These are phyloP conservation scores for Tolypocladium pustulatum DNA, from an alignment of 2,329 filamentous ascomycete species.

Conservation along the genomic window DNA sequence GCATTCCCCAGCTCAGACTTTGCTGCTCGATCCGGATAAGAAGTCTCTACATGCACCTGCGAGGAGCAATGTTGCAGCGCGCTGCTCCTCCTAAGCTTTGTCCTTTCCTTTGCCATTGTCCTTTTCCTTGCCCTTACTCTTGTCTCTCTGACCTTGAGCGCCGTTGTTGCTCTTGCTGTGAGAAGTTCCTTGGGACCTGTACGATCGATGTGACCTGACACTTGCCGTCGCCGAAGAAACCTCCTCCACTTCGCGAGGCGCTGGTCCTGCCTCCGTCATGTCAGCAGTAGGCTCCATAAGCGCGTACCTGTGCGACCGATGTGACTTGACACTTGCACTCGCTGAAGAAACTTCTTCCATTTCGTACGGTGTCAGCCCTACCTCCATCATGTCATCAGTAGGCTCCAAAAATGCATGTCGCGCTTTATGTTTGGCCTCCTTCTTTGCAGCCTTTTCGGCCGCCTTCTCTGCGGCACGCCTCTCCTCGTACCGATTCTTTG, in stretches of 20 bases:
- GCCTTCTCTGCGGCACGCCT: not conserved
- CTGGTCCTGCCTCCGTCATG: not conserved
- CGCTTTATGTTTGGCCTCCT: not conserved
- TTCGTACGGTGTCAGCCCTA: not conserved
- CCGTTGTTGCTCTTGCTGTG: not conserved
- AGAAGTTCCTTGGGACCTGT: not conserved
- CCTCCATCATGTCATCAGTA: not conserved
- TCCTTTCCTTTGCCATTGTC: not conserved
- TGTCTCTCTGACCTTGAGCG: not conserved
- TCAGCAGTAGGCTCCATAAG: not conserved
- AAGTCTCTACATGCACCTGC: no score
- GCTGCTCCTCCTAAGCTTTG: not conserved
- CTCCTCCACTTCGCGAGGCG: not conserved
- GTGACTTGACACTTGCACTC: not conserved
- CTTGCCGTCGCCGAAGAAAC: not conserved
- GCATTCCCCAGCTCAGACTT: no score
- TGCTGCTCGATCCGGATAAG: no score
- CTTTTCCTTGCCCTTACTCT: not conserved
- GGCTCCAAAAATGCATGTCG: no score
- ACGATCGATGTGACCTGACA: not conserved
- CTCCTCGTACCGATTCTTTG: not conserved
- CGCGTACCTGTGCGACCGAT: not conserved
- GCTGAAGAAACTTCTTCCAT: not conserved
- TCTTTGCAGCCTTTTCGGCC: not conserved
- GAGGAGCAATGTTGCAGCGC: no score